These are phyloP conservation scores for Fusarium poae DNA, from an alignment of 2,329 filamentous ascomycete species.

Conservation along the genomic window DNA sequence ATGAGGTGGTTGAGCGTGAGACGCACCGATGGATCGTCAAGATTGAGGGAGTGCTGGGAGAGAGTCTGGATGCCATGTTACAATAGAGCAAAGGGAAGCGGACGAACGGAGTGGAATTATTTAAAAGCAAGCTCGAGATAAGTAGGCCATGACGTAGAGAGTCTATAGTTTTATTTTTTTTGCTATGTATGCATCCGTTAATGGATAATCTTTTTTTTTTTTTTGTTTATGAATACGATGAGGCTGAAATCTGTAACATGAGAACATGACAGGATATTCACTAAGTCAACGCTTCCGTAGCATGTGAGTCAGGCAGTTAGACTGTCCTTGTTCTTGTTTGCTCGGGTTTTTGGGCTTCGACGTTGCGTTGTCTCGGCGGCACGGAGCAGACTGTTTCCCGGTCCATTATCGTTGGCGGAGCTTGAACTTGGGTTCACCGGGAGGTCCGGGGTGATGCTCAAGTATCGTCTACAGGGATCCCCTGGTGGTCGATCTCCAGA, in stretches of 20 bases:
- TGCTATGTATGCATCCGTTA: constrained; percentile 27
- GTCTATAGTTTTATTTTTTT: constrained; percentile 17
- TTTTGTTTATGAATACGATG: constrained; percentile 7
- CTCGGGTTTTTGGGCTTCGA: not conserved
- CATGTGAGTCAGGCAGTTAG: constrained; percentile 37
- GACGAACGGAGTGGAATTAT: constrained; percentile 31
- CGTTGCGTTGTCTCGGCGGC: constrained; percentile 16
- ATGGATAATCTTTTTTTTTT: constrained; percentile 5
- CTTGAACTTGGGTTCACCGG: constrained; percentile 18
- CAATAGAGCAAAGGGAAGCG: constrained; percentile 67
- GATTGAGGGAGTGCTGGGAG: constrained; percentile 90
- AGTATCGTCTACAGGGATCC: constrained; percentile 20
- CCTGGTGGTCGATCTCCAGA: not conserved
- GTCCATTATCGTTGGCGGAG: constrained; percentile 46
- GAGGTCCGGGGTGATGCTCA: constrained; percentile 9
- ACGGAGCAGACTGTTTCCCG: constrained; percentile 33
- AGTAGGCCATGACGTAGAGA: constrained; percentile 32
- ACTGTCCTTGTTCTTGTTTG: not conserved
- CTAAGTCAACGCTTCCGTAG: not conserved
- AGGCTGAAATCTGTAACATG: constrained; percentile 7
- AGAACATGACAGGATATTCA: not conserved
- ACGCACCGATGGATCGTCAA: constrained; percentile 89
- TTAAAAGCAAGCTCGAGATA: constrained; percentile 27
- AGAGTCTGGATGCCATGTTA: constrained; percentile 92
- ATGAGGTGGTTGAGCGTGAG: constrained; percentile 91